These are phyloP conservation scores for Myotisia sp. DNA, from an alignment of 2,329 filamentous ascomycete species.

Conservation along the genomic window DNA sequence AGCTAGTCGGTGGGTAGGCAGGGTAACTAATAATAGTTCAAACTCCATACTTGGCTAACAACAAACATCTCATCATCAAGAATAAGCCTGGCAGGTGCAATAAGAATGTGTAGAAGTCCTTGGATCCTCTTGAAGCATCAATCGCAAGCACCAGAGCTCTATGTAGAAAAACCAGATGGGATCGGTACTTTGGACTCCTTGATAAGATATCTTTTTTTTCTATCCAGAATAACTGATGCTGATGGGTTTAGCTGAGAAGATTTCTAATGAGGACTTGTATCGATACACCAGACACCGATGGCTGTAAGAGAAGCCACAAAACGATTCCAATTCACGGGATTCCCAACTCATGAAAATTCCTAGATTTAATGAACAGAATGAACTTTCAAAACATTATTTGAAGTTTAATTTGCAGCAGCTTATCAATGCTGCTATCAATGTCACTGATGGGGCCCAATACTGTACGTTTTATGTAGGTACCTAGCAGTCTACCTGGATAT, in stretches of 20 bases:
- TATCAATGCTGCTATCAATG: constrained; percentile 16
- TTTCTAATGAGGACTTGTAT: constrained; percentile 15
- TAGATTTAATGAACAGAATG: constrained; percentile 18
- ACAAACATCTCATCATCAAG: no score
- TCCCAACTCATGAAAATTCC: not conserved
- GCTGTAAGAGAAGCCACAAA: constrained; percentile 17
- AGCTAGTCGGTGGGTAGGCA: no score
- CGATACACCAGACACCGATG: constrained; percentile 16
- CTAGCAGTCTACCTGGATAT: not conserved
- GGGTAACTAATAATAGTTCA: no score
- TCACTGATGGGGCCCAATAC: constrained; percentile 15
- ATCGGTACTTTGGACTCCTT: no score
- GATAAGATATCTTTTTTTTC: no score
- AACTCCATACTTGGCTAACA: no score
- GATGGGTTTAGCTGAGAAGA: constrained; percentile 10
- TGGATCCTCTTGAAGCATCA: no score
- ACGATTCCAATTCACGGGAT: not conserved
- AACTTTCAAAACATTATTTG: constrained; percentile 18
- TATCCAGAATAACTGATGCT: no score
- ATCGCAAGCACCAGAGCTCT: no score
- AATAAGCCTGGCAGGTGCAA: no score
- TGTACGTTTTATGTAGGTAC: constrained; percentile 13
- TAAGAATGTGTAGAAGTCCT: no score
- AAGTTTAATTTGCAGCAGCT: constrained; percentile 19
- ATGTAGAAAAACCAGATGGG: no score